A percentile compares a stretch with the other conserved stretches of the same genome.
phyloP scores from a whole-genome alignment of 768 basidiomycete genomes.

The Rubroboletus satanas region DNA sequence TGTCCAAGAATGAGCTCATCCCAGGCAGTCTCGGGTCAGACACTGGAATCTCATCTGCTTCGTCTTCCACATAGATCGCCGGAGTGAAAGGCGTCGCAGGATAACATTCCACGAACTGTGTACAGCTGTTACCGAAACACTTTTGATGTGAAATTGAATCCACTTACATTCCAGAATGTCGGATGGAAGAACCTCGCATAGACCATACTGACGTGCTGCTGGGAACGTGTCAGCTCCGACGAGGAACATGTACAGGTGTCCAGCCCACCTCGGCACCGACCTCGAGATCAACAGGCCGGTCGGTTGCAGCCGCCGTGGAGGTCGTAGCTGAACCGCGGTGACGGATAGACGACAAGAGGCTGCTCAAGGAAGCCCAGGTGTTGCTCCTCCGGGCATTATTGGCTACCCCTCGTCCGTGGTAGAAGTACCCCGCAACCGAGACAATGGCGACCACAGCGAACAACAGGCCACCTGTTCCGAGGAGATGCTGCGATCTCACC shows the following conservation, averaged over 20 bases:
- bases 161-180: constrained; percentile 16
- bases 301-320: neutral
- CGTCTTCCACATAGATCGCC: constrained; percentile 20
- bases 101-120: constrained; percentile 14
- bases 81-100: constrained; percentile 13
- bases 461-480: constrained; percentile 14
- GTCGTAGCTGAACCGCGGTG: neutral
- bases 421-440: constrained; percentile 15
- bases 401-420: constrained; percentile 1
- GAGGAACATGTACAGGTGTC: neutral
- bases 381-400: neutral
- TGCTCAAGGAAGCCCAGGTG: constrained; percentile 4
- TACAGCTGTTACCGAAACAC: neutral
- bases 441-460: constrained; percentile 13
- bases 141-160: neutral
- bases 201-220: constrained; percentile 19
- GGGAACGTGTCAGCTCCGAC: neutral
- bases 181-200: constrained; percentile 24
- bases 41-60: constrained; percentile 4
- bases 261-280: constrained; percentile 7
- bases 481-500: neutral
- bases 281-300: constrained; percentile 9
- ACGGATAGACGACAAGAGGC: constrained; percentile 9
- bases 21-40: constrained; percentile 5
- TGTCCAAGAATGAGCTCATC: constrained; percentile 12